Base-by-base conservation (phyloP, 768 basidiomycete species). In the Kwoniella sp. region DNA sequence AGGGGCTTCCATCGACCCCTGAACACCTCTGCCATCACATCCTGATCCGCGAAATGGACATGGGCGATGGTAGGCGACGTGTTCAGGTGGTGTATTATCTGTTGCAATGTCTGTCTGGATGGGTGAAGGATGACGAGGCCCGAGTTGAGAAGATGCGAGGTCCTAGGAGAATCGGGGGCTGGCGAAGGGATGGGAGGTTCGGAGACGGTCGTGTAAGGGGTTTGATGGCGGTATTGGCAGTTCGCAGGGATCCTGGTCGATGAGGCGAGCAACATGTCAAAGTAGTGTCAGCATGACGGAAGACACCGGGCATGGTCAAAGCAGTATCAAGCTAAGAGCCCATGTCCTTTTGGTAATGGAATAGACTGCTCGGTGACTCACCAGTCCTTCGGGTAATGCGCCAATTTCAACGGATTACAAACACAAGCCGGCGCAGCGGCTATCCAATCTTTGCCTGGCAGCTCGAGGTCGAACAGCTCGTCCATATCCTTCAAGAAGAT, bases 341-440 rank as follows among this genome's bases (percentile, higher is more conserved):
- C n/a, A n/a, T n/a, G n/a, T n/a, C n/a, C n/a, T n/a, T n/a, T n/a
- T n/a, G n/a, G n/a, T n/a, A n/a, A n/a, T n/a, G n/a, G n/a, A n/a
- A n/a, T n/a, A n/a, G n/a, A n/a, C n/a, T n/a, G n/a, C 55, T 25
- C 11, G 31, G 22, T 54, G 15, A 72, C 83, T 77, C 57, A 85
- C 96, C 95, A 99, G 77, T 96, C 93, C 2, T 81, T 73, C 8
- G 95, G 95, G 81, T 99, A 99, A 79, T 94, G 91, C 1, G 84
- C 66, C 22, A 95, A 78, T 75, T 87, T 89, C 41, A 87, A 86
- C 7, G 94, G 95, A 81, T 99, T 99, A 83, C 95, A 99, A 2
- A 93, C 88, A 75, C 95, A 99, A 15, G 87, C 93, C 70, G 95
- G 94, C 0, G 84, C 86, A 0, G 93, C 93, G 4, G 92, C 93